Evolutionary conservation across 805 yeast genomes (phyloP).

Genomic region (Suhomyces prunicola): DNA sequence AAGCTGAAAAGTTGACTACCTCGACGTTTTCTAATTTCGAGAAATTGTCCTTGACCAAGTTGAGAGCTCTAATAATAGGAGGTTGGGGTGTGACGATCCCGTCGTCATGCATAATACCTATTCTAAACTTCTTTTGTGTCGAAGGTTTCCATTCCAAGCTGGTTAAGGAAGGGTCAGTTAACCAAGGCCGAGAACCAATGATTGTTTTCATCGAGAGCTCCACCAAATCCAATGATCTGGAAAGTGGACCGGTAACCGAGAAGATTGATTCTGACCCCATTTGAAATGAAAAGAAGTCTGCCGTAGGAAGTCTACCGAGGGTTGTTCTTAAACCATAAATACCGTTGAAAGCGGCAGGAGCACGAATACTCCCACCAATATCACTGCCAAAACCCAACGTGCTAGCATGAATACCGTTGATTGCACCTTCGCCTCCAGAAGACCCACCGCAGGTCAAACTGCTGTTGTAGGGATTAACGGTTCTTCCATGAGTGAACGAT

Average conservation of each 20-base stretch:
- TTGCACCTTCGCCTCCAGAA: constrained; percentile 51
- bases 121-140: constrained; percentile 1
- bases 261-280: constrained; percentile 16
- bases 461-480: constrained; percentile 19
- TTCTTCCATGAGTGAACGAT: constrained; percentile 17
- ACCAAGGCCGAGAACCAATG: constrained; percentile 4
- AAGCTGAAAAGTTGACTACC: background rate
- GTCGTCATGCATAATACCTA: constrained; percentile 1
- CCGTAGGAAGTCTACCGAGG: constrained; percentile 35
- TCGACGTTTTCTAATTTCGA: background rate
- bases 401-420: constrained; percentile 45
- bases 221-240: constrained; percentile 31
- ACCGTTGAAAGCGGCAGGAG: constrained; percentile 54
- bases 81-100: constrained; percentile 4
- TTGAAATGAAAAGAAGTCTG: constrained; percentile 19
- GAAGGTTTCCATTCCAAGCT: background rate
- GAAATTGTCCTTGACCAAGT: background rate
- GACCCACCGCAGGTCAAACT: constrained; percentile 50
- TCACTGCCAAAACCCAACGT: constrained; percentile 40
- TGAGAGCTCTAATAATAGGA: constrained; percentile 3
- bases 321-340: constrained; percentile 49
- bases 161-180: constrained; percentile 1
- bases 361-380: constrained; percentile 55
- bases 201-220: constrained; percentile 2
- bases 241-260: constrained; percentile 38